Evolutionary conservation across 257 asterid genomes (phyloP).

Genomic region (Solanum lignicaule): DNA sequence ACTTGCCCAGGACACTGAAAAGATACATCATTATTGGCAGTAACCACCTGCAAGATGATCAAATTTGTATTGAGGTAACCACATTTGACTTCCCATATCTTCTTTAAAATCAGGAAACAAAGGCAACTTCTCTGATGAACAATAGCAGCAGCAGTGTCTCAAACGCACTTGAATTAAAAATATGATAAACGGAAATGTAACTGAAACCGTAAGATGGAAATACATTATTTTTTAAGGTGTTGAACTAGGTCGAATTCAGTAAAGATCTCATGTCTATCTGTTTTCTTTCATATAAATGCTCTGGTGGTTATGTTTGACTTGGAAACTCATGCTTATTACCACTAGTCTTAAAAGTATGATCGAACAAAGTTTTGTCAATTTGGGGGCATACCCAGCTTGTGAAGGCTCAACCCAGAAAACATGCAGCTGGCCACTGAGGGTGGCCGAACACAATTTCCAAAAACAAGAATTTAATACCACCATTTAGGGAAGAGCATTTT

Average conservation of each 20-base stretch:
- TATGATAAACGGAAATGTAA: neutral
- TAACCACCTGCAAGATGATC: constrained; percentile 36
- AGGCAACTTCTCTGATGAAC: neutral
- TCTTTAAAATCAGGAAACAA: neutral
- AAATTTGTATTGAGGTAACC: neutral
- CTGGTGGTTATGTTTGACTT: neutral
- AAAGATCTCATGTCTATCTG: neutral
- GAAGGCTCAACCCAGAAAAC: neutral
- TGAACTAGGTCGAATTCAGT: neutral
- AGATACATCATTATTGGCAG: constrained; percentile 18
- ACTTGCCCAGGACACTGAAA: constrained; percentile 57
- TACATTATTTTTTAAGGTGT: neutral
- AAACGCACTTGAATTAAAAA: neutral
- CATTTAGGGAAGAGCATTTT: neutral
- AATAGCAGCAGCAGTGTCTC: neutral
- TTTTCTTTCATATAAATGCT: neutral
- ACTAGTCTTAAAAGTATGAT: neutral
- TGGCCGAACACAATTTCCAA: neutral
- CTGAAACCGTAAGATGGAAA: neutral
- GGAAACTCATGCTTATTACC: neutral
- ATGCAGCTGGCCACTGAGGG: neutral
- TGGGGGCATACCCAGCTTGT: neutral
- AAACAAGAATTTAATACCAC: neutral
- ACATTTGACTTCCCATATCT: neutral
- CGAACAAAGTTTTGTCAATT: neutral